Conservation (phyloP, 75 land plant species). For the Ceratopteris richardii region DNA sequence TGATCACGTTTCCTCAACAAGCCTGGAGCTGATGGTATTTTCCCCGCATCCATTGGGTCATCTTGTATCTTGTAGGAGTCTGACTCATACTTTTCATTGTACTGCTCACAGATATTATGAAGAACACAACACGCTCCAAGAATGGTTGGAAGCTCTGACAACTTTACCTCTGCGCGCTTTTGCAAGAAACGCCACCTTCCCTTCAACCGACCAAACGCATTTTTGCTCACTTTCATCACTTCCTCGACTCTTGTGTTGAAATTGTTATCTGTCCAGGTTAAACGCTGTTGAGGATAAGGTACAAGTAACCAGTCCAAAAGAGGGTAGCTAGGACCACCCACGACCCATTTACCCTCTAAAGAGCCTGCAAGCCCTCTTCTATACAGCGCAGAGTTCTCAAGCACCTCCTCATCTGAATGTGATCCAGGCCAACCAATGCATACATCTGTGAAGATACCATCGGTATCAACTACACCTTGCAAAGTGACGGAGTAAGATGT, state of each 20-base stretch:
- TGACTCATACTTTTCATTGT: constrained; percentile 59
- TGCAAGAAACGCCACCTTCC: constrained; percentile 86
- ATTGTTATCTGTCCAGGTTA: constrained; percentile 88
- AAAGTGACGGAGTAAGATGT: constrained; percentile 90
- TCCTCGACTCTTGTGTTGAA: constrained; percentile 81
- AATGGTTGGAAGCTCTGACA: constrained; percentile 86
- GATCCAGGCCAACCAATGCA: constrained; percentile 97
- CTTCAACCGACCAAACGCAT: constrained; percentile 69
- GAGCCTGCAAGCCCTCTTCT: constrained; percentile 50
- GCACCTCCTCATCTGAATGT: constrained; percentile 76
- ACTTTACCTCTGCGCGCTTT: constrained; percentile 86
- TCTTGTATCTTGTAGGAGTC: constrained; percentile 50
- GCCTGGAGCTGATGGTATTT: constrained; percentile 20
- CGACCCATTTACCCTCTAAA: constrained; percentile 59
- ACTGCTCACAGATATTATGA: constrained; percentile 83
- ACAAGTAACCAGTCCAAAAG: constrained; percentile 88
- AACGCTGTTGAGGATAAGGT: constrained; percentile 71
- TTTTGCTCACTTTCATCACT: constrained; percentile 45
- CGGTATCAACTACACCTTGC: constrained; percentile 84
- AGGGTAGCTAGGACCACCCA: constrained; percentile 75
- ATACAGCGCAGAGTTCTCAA: constrained; percentile 68
- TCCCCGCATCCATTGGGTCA: constrained; percentile 69
- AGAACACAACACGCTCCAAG: constrained; percentile 95
- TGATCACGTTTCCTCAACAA: constrained; percentile 57
- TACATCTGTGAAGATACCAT: constrained; percentile 78